Conservation (phyloP, 768 basidiomycete species). For the Kockovaella imperatae region DNA sequence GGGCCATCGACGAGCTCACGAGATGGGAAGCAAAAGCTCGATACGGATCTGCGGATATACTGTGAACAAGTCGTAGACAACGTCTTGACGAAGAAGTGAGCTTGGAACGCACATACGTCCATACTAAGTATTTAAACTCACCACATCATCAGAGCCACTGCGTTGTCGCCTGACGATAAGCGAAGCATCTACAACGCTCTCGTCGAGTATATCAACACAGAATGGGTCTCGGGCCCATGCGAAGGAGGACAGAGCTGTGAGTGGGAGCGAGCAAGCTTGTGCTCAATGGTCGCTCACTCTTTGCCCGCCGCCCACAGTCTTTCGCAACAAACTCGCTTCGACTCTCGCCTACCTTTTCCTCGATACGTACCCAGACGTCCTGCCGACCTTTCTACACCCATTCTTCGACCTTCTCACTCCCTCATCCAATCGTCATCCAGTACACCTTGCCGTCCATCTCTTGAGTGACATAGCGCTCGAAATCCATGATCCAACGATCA, state of each 20-base stretch:
- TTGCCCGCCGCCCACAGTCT: constrained; percentile 50
- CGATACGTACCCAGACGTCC: constrained; percentile 31
- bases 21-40: constrained; percentile 44
- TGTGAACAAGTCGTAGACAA: constrained; percentile 44
- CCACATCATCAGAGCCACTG: constrained; percentile 38
- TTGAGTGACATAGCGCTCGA: constrained; percentile 92
- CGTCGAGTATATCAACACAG: constrained; percentile 73
- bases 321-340: constrained; percentile 67
- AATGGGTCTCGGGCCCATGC: constrained; percentile 77
- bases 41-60: constrained; percentile 40
- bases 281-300: constrained; percentile 1
- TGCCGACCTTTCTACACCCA: constrained; percentile 39
- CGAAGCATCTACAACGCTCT: constrained; percentile 61
- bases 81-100: constrained; percentile 34
- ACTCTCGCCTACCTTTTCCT: constrained; percentile 45
- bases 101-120: constrained; percentile 33
- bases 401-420: constrained; percentile 30
- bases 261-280: constrained; percentile 41
- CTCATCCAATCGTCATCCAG: constrained; percentile 63
- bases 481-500: constrained; percentile 91
- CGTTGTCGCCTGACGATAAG: constrained; percentile 32
- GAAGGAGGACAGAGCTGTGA: constrained; percentile 74
- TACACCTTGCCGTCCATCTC: constrained; percentile 81
- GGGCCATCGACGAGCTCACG: constrained; percentile 27
- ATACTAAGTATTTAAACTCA: constrained; percentile 38